Base-by-base conservation (phyloP, 495 filamentous ascomycete species). In the Evernia prunastri region DNA sequence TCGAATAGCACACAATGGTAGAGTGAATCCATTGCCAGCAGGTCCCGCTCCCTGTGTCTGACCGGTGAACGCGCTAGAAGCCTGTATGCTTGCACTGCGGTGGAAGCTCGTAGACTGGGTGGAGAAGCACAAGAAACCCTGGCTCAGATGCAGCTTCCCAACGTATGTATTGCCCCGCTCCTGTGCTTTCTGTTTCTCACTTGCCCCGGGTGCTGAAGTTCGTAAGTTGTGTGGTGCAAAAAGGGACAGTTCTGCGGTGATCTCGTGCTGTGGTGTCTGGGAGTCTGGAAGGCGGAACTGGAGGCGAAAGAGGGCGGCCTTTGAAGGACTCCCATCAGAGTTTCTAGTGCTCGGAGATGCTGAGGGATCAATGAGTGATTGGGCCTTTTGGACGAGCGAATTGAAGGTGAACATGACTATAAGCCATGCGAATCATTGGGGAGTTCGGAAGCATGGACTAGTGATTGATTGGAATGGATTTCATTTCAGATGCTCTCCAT, bases 221-320 rank as follows among this genome's bases (percentile, higher is more conserved):
- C 78, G 71, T 2, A 77, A 71, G 15, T 75, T 73, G 35, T 82
- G 81, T 31, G 87, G 83, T 17, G 79, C 65, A 5, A 90, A 85
- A 35, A 97, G 87, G 61, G 92, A 91, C 35, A 98, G 83, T 76
- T 98, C 93, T 68, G 95, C 92, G 60, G 89, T 91, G 76, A 98
- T 96, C 76, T 98, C 94, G 73, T 95, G 91, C 39, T 96, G 80
- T 18, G 94, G 95, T 56, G 84, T 90, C 72, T 98, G 93, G 13
- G 89, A 87, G 69, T 92, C 89, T 11, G 94, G 94, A 7, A 98
- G 87, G 64, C 93, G 90, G 77, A 97, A 98, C 74, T 98, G 95
- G 72, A 89, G 86, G 78, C 94, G 91, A 79, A 97, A 98, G 58
- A 97, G 83, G 58, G 86, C 87, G 39, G 92, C 85, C 79, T 97